These are phyloP conservation scores for Debaryomycetaceae sp. DNA, from an alignment of 1,139 yeast species.

Conservation along the genomic window DNA sequence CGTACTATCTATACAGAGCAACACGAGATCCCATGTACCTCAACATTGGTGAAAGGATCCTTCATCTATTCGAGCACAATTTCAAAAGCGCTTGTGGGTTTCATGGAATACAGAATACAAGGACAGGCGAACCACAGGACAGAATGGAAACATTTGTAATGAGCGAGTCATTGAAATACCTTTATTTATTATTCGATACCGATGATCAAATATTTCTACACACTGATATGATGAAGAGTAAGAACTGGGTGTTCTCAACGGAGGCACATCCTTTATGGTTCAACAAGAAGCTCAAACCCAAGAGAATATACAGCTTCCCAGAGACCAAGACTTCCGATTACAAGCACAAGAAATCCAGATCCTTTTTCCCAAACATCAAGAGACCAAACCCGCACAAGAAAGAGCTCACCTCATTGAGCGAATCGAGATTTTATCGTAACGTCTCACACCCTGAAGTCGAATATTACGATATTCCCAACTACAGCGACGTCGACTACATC, in stretches of 20 bases:
- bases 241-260: conserved; percentile 77
- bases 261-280: conserved; percentile 94
- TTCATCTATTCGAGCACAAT: conserved; percentile 50
- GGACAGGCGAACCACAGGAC: conserved; percentile 62
- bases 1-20: conserved; percentile 78
- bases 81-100: conserved; percentile 73
- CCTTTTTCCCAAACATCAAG: conserved; percentile 6
- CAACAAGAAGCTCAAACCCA: conserved; percentile 16
- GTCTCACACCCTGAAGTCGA: conserved; percentile 13
- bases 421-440: conserved; percentile 13
- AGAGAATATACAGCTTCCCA: neutral
- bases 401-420: conserved; percentile 3
- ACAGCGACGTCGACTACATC: conserved; percentile 9
- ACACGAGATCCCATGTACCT: conserved; percentile 83
- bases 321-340: conserved; percentile 5
- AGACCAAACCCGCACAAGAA: conserved; percentile 5
- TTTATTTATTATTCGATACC: conserved; percentile 76
- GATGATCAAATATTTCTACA: conserved; percentile 52
- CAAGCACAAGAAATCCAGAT: conserved; percentile 8
- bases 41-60: conserved; percentile 64
- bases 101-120: conserved; percentile 69
- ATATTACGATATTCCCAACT: conserved; percentile 12
- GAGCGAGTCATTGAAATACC: conserved; percentile 80
- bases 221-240: conserved; percentile 25
- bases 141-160: conserved; percentile 91